phyloP scores from a whole-genome alignment of 352 stramenopile genomes.

The Phytopythium litorale region DNA sequence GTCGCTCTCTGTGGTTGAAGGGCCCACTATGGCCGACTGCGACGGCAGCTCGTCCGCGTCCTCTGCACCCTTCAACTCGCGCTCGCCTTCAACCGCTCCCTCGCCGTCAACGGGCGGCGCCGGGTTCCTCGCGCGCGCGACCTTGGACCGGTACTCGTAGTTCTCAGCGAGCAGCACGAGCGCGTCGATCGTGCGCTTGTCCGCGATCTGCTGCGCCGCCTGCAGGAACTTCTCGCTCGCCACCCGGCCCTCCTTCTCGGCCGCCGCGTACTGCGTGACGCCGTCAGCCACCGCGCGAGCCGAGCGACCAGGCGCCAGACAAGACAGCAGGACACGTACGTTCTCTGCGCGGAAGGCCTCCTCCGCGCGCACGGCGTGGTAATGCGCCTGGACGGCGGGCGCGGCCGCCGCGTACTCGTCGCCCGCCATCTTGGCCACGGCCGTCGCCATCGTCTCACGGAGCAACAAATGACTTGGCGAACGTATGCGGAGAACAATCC shows the following conservation, averaged over 20 bases:
- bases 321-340: conserved; percentile 20
- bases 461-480: not conserved
- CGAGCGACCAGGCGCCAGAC: conserved; percentile 2
- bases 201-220: conserved; percentile 44
- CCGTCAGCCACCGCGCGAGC: not conserved
- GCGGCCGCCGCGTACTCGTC: conserved; percentile 72
- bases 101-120: conserved; percentile 15
- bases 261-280: conserved; percentile 33
- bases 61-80: not conserved
- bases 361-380: conserved; percentile 67
- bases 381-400: conserved; percentile 77
- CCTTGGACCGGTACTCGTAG: conserved; percentile 72
- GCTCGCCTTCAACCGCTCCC: not conserved
- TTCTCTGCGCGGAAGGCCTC: conserved; percentile 56
- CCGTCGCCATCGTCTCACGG: not conserved
- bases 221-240: conserved; percentile 69
- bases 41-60: not conserved
- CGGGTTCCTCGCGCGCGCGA: conserved; percentile 40
- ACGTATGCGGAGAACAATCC: not conserved
- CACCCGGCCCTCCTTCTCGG: conserved; percentile 65
- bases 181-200: conserved; percentile 69
- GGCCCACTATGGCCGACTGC: too few species aligned
- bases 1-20: not conserved
- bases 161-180: conserved; percentile 71
- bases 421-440: conserved; percentile 48